Evolutionary conservation across 2,329 filamentous ascomycete genomes (phyloP).

Genomic region (Aspergillus phoenicis): DNA sequence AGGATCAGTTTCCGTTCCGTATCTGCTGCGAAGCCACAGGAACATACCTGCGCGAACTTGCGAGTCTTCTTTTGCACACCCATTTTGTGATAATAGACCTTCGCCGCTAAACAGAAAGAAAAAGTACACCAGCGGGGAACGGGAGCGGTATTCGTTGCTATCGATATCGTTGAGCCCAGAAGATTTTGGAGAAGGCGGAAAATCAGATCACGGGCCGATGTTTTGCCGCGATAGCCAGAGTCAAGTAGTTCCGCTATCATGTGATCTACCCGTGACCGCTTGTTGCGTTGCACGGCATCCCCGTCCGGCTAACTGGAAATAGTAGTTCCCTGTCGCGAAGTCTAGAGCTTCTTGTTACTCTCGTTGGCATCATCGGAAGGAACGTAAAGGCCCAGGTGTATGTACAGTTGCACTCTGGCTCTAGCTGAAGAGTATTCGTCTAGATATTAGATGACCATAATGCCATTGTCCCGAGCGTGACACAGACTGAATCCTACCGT

Average conservation of each 20-base stretch:
- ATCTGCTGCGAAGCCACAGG: constrained; percentile 51
- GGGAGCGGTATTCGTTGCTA: neutral
- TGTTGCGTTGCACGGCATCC: neutral
- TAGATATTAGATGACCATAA: neutral
- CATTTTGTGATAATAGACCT: constrained; percentile 56
- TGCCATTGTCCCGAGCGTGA: neutral
- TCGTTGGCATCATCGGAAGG: too few species aligned
- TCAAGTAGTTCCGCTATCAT: neutral
- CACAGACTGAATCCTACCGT: too few species aligned
- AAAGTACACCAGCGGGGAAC: too few species aligned
- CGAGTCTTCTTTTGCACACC: constrained; percentile 86
- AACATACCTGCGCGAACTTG: constrained; percentile 84
- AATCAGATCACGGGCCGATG: constrained; percentile 9
- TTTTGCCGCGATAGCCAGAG: constrained; percentile 6
- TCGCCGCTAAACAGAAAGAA: neutral
- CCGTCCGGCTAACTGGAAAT: neutral
- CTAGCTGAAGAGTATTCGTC: neutral
- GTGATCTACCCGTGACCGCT: constrained; percentile 2
- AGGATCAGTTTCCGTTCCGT: constrained; percentile 44
- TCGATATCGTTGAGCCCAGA: neutral
- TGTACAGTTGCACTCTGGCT: neutral
- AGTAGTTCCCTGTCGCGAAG: neutral
- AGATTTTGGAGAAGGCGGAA: constrained; percentile 12
- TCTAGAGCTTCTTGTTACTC: neutral
- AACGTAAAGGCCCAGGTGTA: too few species aligned